Percentiles rank a stretch among this genome's conserved stretches.
These are phyloP conservation scores for Peronospora farinosa DNA, from an alignment of 352 stramenopile species.

Conservation along the genomic window DNA sequence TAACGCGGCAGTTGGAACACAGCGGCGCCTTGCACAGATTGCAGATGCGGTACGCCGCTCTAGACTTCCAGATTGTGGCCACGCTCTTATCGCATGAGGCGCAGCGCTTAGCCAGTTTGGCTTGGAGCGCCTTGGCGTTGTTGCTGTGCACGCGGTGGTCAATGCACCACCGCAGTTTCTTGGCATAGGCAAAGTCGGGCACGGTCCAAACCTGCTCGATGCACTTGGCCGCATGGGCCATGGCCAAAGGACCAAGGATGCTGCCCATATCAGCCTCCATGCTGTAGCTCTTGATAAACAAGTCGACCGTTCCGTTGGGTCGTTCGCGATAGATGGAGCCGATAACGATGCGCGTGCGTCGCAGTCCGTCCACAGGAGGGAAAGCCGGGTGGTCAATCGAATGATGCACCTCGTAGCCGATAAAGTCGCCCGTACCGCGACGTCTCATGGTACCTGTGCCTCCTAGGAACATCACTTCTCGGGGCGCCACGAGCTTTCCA, in stretches of 20 bases:
- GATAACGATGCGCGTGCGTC: slow-evolving; percentile 29
- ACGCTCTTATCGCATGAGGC: slow-evolving; percentile 16
- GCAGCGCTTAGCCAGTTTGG: slow-evolving; percentile 25
- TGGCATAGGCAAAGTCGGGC: slow-evolving; percentile 29
- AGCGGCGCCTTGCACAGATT: slow-evolving; percentile 26
- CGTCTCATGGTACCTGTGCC: slow-evolving; percentile 32
- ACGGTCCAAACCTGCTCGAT: slow-evolving; percentile 33
- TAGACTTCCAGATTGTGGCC: slow-evolving; percentile 15
- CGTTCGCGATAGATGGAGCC: slow-evolving; percentile 28
- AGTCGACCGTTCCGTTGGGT: slow-evolving; percentile 28
- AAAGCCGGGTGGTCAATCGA: slow-evolving; percentile 42
- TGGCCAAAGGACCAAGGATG: slow-evolving; percentile 25
- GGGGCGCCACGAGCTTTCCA: slow-evolving; percentile 28
- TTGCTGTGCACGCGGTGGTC: slow-evolving; percentile 24
- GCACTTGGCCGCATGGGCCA: slow-evolving; percentile 29
- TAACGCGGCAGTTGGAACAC: slow-evolving; percentile 26
- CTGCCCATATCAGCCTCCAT: slow-evolving; percentile 34
- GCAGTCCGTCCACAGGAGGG: slow-evolving; percentile 29
- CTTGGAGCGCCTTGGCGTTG: slow-evolving; percentile 20
- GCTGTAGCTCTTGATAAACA: slow-evolving; percentile 38
- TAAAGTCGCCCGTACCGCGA: slow-evolving; percentile 32
- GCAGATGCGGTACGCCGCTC: slow-evolving; percentile 16
- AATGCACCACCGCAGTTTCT: slow-evolving; percentile 34
- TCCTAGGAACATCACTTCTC: slow-evolving; percentile 39
- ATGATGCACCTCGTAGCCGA: slow-evolving; percentile 55